These are phyloP conservation scores for Quercus ilex DNA, from an alignment of 306 rosid genomes.

Conservation along the genomic window DNA sequence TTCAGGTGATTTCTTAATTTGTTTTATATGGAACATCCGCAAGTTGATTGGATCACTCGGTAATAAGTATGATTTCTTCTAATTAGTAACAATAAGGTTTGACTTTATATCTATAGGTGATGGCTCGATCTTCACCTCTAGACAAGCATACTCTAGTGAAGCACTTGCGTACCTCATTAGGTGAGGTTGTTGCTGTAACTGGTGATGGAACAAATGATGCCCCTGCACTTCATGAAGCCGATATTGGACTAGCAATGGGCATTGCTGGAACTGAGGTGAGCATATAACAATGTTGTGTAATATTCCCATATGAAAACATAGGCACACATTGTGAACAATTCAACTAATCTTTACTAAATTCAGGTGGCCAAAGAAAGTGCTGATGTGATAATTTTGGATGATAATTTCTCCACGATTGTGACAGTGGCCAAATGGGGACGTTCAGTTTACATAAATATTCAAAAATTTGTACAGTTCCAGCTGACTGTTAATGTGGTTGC, in stretches of 20 bases:
- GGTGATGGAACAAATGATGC: slow-evolving; percentile 99
- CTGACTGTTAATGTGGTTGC: slow-evolving; percentile 88
- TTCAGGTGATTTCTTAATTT: slow-evolving; percentile 64
- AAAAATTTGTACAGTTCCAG: slow-evolving; percentile 95
- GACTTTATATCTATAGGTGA: slow-evolving; percentile 49
- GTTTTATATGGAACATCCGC: not conserved
- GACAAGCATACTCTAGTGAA: slow-evolving; percentile 90
- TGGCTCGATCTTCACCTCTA: slow-evolving; percentile 96
- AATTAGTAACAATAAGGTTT: slow-evolving; percentile 23
- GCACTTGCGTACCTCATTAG: slow-evolving; percentile 78
- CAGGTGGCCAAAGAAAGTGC: slow-evolving; percentile 99
- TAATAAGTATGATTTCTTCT: slow-evolving; percentile 5
- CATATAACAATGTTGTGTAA: slow-evolving; percentile 18
- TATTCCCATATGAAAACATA: not conserved
- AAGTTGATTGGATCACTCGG: slow-evolving; percentile 2
- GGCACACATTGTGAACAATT: not conserved
- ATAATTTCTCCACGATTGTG: slow-evolving; percentile 94
- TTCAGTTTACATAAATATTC: slow-evolving; percentile 84
- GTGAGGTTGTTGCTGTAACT: slow-evolving; percentile 94
- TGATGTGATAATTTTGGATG: slow-evolving; percentile 91
- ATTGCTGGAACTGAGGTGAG: slow-evolving; percentile 97
- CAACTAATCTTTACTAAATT: slow-evolving; percentile 18
- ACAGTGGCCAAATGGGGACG: slow-evolving; percentile 98
- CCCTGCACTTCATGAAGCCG: slow-evolving; percentile 96
- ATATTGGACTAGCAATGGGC: slow-evolving; percentile 98